Base-by-base conservation (phyloP, 1,139 yeast species). In the Chernovozyma sophiae-reginae region DNA sequence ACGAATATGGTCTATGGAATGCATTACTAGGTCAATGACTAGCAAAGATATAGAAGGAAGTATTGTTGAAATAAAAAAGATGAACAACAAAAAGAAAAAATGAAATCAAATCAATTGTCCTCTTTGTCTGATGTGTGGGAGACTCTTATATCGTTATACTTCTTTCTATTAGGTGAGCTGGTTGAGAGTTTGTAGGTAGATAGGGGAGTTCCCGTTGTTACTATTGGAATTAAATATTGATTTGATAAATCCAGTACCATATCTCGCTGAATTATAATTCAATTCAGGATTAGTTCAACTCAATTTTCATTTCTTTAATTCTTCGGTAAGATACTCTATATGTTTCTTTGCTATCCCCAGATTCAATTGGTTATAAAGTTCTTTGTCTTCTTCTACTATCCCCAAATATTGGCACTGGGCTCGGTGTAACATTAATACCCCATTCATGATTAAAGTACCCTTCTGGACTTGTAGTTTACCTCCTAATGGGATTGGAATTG, bases 1-100 rank as follows among this genome's bases (percentile, higher is more conserved):
- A 84, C 42, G 90, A 82, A 48, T 67, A 71, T 42, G 95, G 82
- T 1, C 69, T 90, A 39, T 90, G 97, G 97, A 79, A 79, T 30
- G 48, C 79, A 33, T 62, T 86, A 37, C 56, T 77, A 39, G 46
- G 46, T 30, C 46, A 51, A 51, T 53, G 52, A 53, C 60, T 46
- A 44, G 37, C 43, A 26, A 29, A 33, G 33, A 34, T 23, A 20
- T 38, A 26, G 11, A 6, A 8, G 19, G 23, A 26, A 19, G 2
- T 13, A 15, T n/a, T 32, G 23, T 26, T 12, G n/a, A n/a, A n/a
- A n/a, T n/a, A n/a, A n/a, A n/a, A n/a, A n/a, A n/a, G n/a, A n/a
- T n/a, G n/a, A n/a, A n/a, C n/a, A n/a, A n/a, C n/a, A n/a, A n/a
- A n/a, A n/a, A n/a, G n/a, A n/a, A n/a, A n/a, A n/a, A n/a, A n/a